A percentile compares a stretch with the other conserved stretches of the same genome.
These are phyloP conservation scores for Paecilomyces fulvus DNA, from an alignment of 2,329 filamentous ascomycete species.

Conservation along the genomic window DNA sequence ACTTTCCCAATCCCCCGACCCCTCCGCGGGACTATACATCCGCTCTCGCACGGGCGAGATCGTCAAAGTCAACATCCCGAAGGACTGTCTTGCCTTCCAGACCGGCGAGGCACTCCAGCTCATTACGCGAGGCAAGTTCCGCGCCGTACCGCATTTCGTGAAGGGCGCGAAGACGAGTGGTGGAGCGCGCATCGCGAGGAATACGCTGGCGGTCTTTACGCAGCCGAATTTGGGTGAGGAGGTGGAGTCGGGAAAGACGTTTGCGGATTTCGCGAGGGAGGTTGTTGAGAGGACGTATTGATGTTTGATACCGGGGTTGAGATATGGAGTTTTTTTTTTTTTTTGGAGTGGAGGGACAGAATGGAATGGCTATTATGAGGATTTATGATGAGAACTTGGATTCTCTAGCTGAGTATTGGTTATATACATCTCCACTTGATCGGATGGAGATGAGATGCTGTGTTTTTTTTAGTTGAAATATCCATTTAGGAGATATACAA, in stretches of 20 bases:
- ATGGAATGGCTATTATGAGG: no score
- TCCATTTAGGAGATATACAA: no score
- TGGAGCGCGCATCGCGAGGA: conserved; percentile 56
- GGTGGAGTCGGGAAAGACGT: conserved; percentile 65
- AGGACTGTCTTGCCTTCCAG: conserved; percentile 90
- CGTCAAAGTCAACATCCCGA: conserved; percentile 86
- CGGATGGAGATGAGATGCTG: no score
- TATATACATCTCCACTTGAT: no score
- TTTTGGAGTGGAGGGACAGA: no score
- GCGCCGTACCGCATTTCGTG: conserved; percentile 93
- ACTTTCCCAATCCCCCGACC: conserved; percentile 68
- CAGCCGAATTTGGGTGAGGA: conserved; percentile 80
- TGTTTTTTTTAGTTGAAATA: no score
- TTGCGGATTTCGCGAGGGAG: conserved; percentile 67
- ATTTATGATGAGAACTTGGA: no score
- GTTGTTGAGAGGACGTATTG: conserved; percentile 66
- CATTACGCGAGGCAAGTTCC: conserved; percentile 85
- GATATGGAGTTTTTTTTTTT: no score
- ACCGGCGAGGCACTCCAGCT: conserved; percentile 86
- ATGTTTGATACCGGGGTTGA: conserved; percentile 1
- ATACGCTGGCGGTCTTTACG: conserved; percentile 93
- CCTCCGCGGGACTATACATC: conserved; percentile 86
- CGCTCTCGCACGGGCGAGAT: conserved; percentile 71
- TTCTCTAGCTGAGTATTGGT: no score
- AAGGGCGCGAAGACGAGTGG: conserved; percentile 58